Percentiles rank a stretch among this genome's conserved stretches.
These are phyloP conservation scores for Pseudoneurospora amorphoporcata DNA, from an alignment of 495 filamentous ascomycete genomes.

Conservation along the genomic window DNA sequence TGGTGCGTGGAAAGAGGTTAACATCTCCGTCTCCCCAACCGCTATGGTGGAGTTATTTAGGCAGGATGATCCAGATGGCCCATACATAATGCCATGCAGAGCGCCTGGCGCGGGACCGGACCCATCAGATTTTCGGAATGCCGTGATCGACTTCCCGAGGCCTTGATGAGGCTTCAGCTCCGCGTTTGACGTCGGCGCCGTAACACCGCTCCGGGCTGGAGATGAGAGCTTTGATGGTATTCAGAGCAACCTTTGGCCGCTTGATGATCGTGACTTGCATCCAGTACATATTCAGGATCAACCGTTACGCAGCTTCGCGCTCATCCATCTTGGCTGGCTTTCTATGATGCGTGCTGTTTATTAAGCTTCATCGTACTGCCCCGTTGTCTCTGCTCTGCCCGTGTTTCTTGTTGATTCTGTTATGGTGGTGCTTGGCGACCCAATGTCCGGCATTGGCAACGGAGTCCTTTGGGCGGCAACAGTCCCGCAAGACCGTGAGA, in stretches of 20 bases:
- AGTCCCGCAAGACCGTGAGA: neutral
- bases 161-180: neutral
- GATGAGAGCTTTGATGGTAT: neutral
- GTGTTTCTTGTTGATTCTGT: neutral
- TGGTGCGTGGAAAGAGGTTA: neutral
- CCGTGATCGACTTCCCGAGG: neutral
- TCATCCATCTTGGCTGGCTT: neutral
- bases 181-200: neutral
- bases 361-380: neutral
- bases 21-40: neutral
- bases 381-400: neutral
- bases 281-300: neutral
- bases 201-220: neutral
- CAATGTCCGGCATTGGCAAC: neutral
- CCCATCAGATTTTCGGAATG: neutral
- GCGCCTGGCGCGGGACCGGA: neutral
- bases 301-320: neutral
- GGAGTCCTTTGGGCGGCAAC: neutral
- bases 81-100: neutral
- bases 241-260: neutral
- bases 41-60: neutral
- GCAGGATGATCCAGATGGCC: neutral
- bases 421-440: neutral
- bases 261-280: neutral
- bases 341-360: neutral